Base-by-base conservation (phyloP, 192 early-diverging fungal genomes). In the Powellomyces hirtus region DNA sequence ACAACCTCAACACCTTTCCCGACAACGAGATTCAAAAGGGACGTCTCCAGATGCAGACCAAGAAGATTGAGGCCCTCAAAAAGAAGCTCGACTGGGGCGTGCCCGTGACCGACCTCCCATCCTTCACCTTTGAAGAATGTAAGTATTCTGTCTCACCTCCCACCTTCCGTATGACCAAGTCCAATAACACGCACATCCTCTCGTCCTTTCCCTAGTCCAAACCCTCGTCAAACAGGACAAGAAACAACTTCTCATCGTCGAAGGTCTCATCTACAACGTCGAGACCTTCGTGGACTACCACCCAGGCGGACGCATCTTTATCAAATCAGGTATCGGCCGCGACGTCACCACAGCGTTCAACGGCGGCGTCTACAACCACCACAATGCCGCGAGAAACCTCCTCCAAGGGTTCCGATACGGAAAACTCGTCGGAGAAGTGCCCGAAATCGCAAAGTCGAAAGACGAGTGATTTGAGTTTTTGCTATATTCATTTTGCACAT, bases 331-430 rank as follows among this genome's bases (percentile, higher is more conserved):
- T 30, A 79, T 95, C 34, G 95, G 95, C 64, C 89, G 90, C 73
- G 92, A 97, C 69, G 86, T 89, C 70, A 94, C 94, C 7, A 81
- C 78, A 14, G 80, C 90, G 1, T 96, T 96, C 80, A 92, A 96
- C 63, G 94, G 95, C 22, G 92, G 90, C 53, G 83, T 96, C 16
- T 95, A 97, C 75, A 79, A 90, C 70, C 95, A 97, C 73, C 85
- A 88, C 70, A 96, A 93, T 64, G 92, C 90, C 31, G 94, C 94
- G 1, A 78, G 91, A 46, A 90, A 94, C 76, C 76, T 97, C 57
- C 75, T 93, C 80, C 81, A 51, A 20, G 26, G 34, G 2, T 72
- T 82, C 77, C 55, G 80, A 6, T 70, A 30, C 22, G 80, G 75
- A 11, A 51, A 24, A 27, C 26, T 82, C 14, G 42, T 56, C 10